phyloP scores from a whole-genome alignment of 768 basidiomycete species.

The Leccinum rimulosum region DNA sequence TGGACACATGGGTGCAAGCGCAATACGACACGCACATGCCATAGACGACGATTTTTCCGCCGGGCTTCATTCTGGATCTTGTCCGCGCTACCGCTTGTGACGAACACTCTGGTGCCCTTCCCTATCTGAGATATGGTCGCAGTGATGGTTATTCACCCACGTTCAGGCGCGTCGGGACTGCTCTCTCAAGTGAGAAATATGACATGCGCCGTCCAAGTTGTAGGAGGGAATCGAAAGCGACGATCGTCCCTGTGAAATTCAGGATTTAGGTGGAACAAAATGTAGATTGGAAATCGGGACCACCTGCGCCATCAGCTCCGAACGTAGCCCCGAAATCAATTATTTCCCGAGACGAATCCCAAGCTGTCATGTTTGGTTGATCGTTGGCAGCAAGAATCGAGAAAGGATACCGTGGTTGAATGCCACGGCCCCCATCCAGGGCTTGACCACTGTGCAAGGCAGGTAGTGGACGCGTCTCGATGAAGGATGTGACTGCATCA shows the following conservation, averaged over 20 bases:
- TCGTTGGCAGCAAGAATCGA: background rate
- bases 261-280: background rate
- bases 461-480: conserved; percentile 52
- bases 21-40: conserved; percentile 48
- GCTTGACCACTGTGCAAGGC: conserved; percentile 54
- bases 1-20: background rate
- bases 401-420: conserved; percentile 56
- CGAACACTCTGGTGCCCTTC: conserved; percentile 72
- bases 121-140: background rate
- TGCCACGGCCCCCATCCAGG: conserved; percentile 62
- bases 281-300: background rate
- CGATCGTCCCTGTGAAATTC: conserved; percentile 50
- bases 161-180: conserved; percentile 63
- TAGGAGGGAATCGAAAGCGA: conserved; percentile 63
- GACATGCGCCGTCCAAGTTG: conserved; percentile 51
- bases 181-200: conserved; percentile 78
- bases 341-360: conserved; percentile 74
- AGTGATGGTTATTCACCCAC: conserved; percentile 40
- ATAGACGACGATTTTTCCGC: conserved; percentile 61
- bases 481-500: conserved; percentile 52
- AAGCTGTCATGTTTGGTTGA: conserved; percentile 41
- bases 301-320: conserved; percentile 76
- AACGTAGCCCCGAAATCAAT: conserved; percentile 58
- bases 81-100: conserved; percentile 66
- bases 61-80: conserved; percentile 63